These are phyloP conservation scores for Amorphotheca resinae DNA, from an alignment of 495 filamentous ascomycete genomes.

Conservation along the genomic window DNA sequence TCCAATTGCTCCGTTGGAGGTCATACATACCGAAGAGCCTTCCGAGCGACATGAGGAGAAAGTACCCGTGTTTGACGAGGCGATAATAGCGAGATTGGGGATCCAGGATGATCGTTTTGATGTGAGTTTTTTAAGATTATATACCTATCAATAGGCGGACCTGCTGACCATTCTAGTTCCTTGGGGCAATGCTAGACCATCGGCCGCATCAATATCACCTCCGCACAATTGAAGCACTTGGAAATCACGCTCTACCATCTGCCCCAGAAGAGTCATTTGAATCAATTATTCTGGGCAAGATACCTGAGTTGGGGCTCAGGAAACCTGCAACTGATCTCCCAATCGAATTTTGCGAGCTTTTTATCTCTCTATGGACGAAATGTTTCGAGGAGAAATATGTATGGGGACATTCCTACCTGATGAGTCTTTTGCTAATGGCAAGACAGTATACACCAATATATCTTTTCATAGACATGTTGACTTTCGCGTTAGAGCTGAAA, in stretches of 20 bases:
- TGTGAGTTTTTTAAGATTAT: constrained; percentile 16
- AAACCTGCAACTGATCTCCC: constrained; percentile 12
- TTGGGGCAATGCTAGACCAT: constrained; percentile 20
- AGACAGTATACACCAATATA: constrained; percentile 14
- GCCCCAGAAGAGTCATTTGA: constrained; percentile 16
- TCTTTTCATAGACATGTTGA: constrained; percentile 18
- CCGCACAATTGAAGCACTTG: constrained; percentile 17
- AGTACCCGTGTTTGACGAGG: constrained; percentile 7
- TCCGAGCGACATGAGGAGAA: constrained; percentile 5
- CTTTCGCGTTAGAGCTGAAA: constrained; percentile 17
- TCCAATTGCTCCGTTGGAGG: constrained; percentile 37
- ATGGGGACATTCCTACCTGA: neutral
- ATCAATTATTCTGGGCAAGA: constrained; percentile 14
- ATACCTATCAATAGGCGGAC: too few species aligned
- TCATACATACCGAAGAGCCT: constrained; percentile 23
- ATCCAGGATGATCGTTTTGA: constrained; percentile 20
- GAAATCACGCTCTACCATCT: constrained; percentile 16
- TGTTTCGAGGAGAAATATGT: constrained; percentile 20
- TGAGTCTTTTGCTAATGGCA: neutral
- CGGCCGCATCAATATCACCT: constrained; percentile 9
- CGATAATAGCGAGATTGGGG: constrained; percentile 11
- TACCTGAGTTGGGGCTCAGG: constrained; percentile 13
- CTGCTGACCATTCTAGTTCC: constrained; percentile 11
- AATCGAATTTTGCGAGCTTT: constrained; percentile 17
- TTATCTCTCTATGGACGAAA: constrained; percentile 18